phyloP scores from a whole-genome alignment of 2,329 filamentous ascomycete species.

The Phialophora expanda region DNA sequence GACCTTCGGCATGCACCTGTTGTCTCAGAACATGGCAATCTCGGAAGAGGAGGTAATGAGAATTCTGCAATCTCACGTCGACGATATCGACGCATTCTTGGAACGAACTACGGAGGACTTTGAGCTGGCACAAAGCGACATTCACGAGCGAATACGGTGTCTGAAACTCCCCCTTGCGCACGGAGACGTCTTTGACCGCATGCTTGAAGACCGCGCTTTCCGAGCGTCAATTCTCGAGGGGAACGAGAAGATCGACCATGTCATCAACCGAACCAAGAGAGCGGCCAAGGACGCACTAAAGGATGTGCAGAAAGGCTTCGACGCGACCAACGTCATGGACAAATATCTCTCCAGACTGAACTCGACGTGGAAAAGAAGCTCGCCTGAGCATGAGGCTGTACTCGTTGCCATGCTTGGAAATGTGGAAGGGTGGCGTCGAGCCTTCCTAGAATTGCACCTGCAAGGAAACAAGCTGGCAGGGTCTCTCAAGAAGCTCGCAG shows the following conservation, averaged over 20 bases:
- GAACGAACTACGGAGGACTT: slow-evolving; percentile 87
- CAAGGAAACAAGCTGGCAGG: slow-evolving; percentile 73
- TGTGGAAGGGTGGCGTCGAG: slow-evolving; percentile 84
- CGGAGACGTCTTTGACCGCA: slow-evolving; percentile 78
- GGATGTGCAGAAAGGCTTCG: slow-evolving; percentile 78
- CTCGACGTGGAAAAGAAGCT: slow-evolving; percentile 63
- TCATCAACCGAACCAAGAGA: slow-evolving; percentile 76
- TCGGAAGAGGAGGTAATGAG: slow-evolving; percentile 85
- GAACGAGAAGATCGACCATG: slow-evolving; percentile 89
- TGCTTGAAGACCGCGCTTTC: slow-evolving; percentile 84
- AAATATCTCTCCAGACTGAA: slow-evolving; percentile 73
- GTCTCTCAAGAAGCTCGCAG: slow-evolving; percentile 72
- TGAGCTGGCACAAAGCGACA: slow-evolving; percentile 75
- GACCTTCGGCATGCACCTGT: slow-evolving; percentile 86
- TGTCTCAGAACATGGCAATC: slow-evolving; percentile 84
- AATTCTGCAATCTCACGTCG: slow-evolving; percentile 89
- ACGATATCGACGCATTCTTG: slow-evolving; percentile 90
- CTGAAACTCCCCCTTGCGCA: slow-evolving; percentile 84
- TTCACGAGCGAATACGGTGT: slow-evolving; percentile 78
- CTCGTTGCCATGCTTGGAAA: slow-evolving; percentile 92
- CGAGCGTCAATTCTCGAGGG: slow-evolving; percentile 80
- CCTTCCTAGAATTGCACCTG: slow-evolving; percentile 75
- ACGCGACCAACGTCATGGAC: slow-evolving; percentile 76
- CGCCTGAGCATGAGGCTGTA: slow-evolving; percentile 70
- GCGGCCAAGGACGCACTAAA: slow-evolving; percentile 77